Percentiles rank a stretch among this genome's conserved stretches.
phyloP scores from a whole-genome alignment of 345 rosid species.

The Citrus reticulata region DNA sequence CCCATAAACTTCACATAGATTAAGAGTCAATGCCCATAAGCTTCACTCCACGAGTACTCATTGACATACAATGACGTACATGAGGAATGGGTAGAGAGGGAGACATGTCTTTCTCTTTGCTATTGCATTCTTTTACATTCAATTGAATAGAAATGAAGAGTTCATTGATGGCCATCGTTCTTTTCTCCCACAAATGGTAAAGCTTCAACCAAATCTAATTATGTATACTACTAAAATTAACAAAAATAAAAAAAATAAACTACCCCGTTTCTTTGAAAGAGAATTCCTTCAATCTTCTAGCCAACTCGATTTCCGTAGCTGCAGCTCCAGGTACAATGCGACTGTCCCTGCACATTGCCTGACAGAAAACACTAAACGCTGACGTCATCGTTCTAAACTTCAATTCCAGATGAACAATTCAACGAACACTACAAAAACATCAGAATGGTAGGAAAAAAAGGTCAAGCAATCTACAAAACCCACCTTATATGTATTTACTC shows the following conservation, averaged over 20 bases:
- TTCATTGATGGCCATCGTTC: neutral
- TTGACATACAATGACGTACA: neutral
- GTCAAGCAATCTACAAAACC: constrained; percentile 7
- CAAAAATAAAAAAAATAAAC: constrained; percentile 1
- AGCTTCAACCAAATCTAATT: neutral
- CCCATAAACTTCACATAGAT: neutral
- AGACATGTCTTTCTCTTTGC: neutral
- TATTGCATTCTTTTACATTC: neutral
- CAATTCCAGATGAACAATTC: neutral
- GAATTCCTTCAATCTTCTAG: constrained; percentile 87
- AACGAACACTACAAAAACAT: neutral
- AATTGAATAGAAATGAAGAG: neutral
- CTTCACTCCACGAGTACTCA: neutral
- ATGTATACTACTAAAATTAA: neutral
- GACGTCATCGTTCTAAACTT: neutral
- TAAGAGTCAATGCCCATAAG: neutral
- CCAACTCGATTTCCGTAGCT: constrained; percentile 94
- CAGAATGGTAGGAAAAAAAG: neutral
- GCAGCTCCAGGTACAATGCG: constrained; percentile 94
- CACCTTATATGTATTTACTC: constrained; percentile 98
- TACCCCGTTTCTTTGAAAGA: constrained; percentile 96
- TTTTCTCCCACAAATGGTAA: neutral
- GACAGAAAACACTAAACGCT: constrained; percentile 8
- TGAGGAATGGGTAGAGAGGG: neutral
- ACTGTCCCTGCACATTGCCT: constrained; percentile 99